These are phyloP conservation scores for Zancudomyces culisetae DNA, from an alignment of 371 early-diverging fungal genomes.

Conservation along the genomic window DNA sequence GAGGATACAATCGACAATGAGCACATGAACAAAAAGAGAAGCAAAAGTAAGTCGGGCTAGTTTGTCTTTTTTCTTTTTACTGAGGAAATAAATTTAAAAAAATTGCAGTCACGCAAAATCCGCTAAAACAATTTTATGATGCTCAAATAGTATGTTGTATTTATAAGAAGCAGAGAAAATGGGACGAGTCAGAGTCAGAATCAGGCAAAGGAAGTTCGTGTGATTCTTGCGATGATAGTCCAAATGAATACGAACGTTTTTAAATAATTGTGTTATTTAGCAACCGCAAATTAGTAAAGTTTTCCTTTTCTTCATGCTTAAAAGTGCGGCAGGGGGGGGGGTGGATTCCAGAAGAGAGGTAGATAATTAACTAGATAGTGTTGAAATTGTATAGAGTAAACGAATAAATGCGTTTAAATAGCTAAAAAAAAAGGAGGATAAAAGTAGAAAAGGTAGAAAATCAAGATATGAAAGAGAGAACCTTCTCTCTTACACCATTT, in stretches of 20 bases:
- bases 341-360: too few species aligned
- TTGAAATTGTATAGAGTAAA: too few species aligned
- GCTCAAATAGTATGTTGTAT: slow-evolving; percentile 49
- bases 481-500: too few species aligned
- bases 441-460: too few species aligned
- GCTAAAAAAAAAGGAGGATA: too few species aligned
- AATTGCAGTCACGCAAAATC: too few species aligned
- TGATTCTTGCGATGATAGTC: slow-evolving; percentile 22
- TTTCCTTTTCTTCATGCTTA: too few species aligned
- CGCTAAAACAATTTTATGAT: neutral
- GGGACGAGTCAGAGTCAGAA: slow-evolving; percentile 49
- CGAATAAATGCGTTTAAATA: too few species aligned
- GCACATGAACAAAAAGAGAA: slow-evolving; percentile 55
- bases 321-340: too few species aligned
- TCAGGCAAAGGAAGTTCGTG: slow-evolving; percentile 23
- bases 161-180: slow-evolving; percentile 46
- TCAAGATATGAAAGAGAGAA: too few species aligned
- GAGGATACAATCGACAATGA: slow-evolving; percentile 75
- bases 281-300: too few species aligned
- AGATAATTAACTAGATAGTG: too few species aligned
- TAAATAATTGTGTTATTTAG: neutral
- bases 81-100: neutral
- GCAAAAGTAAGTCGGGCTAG: slow-evolving; percentile 37
- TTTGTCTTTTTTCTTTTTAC: neutral
- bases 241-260: slow-evolving; percentile 48